A percentile compares a stretch with the other conserved stretches of the same genome.
These are phyloP conservation scores for Trichophyton rubrum DNA, from an alignment of 2,329 filamentous ascomycete species.

Conservation along the genomic window DNA sequence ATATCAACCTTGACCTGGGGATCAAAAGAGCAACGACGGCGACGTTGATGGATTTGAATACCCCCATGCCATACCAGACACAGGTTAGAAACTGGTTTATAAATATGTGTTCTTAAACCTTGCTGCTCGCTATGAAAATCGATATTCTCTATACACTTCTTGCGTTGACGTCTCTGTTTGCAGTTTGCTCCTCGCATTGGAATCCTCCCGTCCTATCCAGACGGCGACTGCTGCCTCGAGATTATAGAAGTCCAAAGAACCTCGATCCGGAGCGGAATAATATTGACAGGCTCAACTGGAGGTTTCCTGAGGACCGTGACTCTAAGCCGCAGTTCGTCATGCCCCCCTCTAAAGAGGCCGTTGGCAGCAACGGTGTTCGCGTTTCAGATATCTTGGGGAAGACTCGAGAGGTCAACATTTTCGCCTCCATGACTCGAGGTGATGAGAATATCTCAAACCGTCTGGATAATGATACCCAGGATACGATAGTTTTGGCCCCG, in stretches of 20 bases:
- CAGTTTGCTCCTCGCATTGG: constrained; percentile 5
- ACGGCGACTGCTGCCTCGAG: not conserved
- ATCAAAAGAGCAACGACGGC: not conserved
- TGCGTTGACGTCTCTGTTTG: not conserved
- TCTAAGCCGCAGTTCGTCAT: not conserved
- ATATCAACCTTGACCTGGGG: not conserved
- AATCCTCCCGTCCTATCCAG: not conserved
- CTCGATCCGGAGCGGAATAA: not conserved
- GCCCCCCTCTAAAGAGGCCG: constrained; percentile 5
- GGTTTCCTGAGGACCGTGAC: not conserved
- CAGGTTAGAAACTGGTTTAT: not conserved
- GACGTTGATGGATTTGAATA: not conserved
- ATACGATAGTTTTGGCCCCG: constrained; percentile 79
- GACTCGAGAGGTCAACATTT: constrained; percentile 68
- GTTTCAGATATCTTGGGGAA: constrained; percentile 76
- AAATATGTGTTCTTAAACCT: not conserved
- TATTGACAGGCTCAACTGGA: constrained; percentile 1
- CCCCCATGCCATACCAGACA: not conserved
- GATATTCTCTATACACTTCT: not conserved
- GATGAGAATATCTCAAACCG: constrained; percentile 56
- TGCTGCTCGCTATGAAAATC: not conserved
- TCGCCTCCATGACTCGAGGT: constrained; percentile 68
- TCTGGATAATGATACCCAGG: constrained; percentile 52
- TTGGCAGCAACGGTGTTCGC: constrained; percentile 41
- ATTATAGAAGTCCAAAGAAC: not conserved